Conservation (phyloP, 208 protist genomes). For the Wallacemonas sp. region DNA sequence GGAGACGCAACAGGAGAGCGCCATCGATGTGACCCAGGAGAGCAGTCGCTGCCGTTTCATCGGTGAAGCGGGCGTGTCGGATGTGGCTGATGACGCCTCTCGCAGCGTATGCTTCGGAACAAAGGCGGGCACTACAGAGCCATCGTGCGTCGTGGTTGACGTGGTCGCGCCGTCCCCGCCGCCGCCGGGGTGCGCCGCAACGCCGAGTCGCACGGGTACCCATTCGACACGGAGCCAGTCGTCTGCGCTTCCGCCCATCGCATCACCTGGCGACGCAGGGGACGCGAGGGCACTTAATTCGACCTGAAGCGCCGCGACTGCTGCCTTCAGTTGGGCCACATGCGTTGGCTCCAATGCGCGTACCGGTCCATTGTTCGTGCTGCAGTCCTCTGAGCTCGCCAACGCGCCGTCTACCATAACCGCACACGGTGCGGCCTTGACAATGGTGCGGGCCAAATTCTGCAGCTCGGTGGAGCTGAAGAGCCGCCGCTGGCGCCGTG, state of each 20-base stretch:
- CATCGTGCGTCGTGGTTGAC: too few relatives aligned
- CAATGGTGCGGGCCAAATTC: constrained; percentile 32
- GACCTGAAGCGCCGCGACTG: constrained; percentile 15
- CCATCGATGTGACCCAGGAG: too few relatives aligned
- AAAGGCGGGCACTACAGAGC: too few relatives aligned
- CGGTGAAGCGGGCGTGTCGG: too few relatives aligned
- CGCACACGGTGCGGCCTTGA: constrained; percentile 51
- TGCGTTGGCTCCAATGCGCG: too few relatives aligned
- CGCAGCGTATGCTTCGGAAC: too few relatives aligned
- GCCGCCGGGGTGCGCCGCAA: background rate
- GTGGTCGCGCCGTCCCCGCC: too few relatives aligned
- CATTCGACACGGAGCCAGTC: constrained; percentile 20
- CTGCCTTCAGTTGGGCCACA: constrained; percentile 25
- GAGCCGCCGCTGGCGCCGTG: constrained; percentile 5
- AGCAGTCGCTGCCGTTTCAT: too few relatives aligned
- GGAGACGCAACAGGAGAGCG: background rate
- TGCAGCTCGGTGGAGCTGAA: constrained; percentile 12
- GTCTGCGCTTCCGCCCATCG: background rate
- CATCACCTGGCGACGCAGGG: background rate
- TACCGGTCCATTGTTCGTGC: too few relatives aligned
- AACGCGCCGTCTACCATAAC: constrained; percentile 41
- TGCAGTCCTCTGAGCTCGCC: background rate
- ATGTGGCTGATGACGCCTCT: too few relatives aligned
- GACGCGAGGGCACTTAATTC: too few relatives aligned
- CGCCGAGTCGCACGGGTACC: constrained; percentile 26